Evolutionary conservation across 257 asterid species (phyloP).

Genomic region (Prunella vulgaris): DNA sequence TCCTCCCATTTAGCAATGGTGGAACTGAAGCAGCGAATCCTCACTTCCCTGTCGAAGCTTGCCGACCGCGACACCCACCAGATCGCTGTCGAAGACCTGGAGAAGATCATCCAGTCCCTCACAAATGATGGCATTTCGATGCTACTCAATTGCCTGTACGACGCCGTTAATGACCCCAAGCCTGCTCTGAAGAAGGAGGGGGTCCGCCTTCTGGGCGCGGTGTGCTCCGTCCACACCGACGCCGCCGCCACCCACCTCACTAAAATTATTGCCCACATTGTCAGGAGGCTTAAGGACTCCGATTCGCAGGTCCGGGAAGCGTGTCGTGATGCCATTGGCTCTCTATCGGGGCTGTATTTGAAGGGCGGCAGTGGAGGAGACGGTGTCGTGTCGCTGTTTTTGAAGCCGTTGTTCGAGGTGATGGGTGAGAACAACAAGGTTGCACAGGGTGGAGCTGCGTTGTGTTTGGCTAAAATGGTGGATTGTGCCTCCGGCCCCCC

Average conservation of each 20-base stretch:
- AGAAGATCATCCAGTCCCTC: constrained; percentile 65
- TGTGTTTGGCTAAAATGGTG: constrained; percentile 86
- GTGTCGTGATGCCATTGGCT: constrained; percentile 85
- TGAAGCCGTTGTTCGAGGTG: constrained; percentile 87
- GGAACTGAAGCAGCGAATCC: constrained; percentile 84
- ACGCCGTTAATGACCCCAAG: constrained; percentile 77
- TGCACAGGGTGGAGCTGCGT: constrained; percentile 87
- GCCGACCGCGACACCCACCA: constrained; percentile 98
- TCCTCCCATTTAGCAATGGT: constrained; percentile 87
- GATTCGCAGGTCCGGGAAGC: constrained; percentile 94
- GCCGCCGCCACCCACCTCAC: constrained; percentile 77
- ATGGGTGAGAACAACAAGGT: constrained; percentile 87
- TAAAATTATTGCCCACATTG: constrained; percentile 70
- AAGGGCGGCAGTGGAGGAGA: constrained; percentile 59
- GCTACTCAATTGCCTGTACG: constrained; percentile 93
- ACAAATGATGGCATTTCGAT: constrained; percentile 84
- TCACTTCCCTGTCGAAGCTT: constrained; percentile 82
- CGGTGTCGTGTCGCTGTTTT: constrained; percentile 70
- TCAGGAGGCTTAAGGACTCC: constrained; percentile 76
- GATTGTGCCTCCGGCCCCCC: constrained; percentile 75
- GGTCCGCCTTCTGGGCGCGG: constrained; percentile 62
- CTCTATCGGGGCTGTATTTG: constrained; percentile 65
- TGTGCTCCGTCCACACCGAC: constrained; percentile 64
- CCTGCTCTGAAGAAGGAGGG: constrained; percentile 84
- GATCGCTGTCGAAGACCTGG: constrained; percentile 95